Evolutionary conservation across 2,329 filamentous ascomycete species (phyloP).

Genomic region (Trichophyton mentagrophytes): DNA sequence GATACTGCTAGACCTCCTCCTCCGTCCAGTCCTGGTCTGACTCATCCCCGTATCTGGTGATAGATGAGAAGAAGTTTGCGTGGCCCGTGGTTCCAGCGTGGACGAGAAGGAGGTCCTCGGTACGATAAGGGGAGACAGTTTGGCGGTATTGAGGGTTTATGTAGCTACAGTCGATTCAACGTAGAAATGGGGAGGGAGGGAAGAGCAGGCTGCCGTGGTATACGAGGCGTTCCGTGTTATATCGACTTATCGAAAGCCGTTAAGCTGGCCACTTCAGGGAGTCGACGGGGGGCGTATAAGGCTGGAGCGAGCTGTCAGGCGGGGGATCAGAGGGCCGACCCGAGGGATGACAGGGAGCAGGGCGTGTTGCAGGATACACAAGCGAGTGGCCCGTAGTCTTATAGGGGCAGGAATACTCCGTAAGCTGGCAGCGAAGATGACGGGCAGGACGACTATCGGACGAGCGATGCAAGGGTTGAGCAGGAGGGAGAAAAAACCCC

Average conservation of each 20-base stretch:
- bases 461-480: not conserved
- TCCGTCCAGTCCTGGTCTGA: conserved; percentile 56
- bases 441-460: not conserved
- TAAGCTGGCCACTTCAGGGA: not conserved
- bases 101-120: conserved; percentile 84
- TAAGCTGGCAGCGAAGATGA: not conserved
- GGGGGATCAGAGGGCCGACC: not conserved
- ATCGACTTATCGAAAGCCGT: not conserved
- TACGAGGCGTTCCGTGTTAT: not conserved
- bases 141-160: conserved; percentile 58
- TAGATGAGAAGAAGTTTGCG: conserved; percentile 26
- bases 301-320: not conserved
- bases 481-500: not conserved
- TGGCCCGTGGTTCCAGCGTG: conserved; percentile 55
- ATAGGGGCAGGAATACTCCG: not conserved
- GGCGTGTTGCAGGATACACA: not conserved
- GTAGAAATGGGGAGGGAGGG: not conserved
- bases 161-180: not conserved
- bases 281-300: not conserved
- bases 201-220: not conserved
- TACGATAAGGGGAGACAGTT: conserved; percentile 86
- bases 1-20: conserved; percentile 93
- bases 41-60: conserved; percentile 48
- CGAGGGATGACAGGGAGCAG: not conserved
- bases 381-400: not conserved